Conservation (phyloP, 495 filamentous ascomycete genomes). For the Hypoxylon subgilvum region DNA sequence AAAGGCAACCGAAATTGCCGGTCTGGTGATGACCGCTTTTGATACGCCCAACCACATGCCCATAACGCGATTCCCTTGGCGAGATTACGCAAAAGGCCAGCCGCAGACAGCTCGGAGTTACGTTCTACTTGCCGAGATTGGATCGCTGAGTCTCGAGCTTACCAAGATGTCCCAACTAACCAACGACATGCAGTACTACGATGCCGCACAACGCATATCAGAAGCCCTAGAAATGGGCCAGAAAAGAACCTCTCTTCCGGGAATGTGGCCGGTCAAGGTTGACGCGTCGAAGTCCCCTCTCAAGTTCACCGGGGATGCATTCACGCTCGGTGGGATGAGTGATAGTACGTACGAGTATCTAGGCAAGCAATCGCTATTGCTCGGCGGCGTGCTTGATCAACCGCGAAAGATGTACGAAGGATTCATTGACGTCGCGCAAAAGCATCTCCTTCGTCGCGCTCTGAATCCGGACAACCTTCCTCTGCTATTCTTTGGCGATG, state of each 20-base stretch:
- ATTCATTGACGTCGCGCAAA: conserved; percentile 69
- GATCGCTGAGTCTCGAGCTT: conserved; percentile 81
- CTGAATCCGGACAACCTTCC: conserved; percentile 64
- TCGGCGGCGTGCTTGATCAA: conserved; percentile 76
- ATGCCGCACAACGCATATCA: conserved; percentile 81
- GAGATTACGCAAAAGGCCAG: conserved; percentile 48
- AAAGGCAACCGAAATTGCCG: conserved; percentile 78
- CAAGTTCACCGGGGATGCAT: conserved; percentile 46
- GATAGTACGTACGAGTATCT: conserved; percentile 89
- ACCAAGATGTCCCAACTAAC: conserved; percentile 84
- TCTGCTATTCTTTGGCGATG: conserved; percentile 66
- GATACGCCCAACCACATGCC: conserved; percentile 92
- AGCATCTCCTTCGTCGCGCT: conserved; percentile 71
- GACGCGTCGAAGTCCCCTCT: conserved; percentile 70
- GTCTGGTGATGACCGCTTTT: conserved; percentile 79
- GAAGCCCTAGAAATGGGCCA: conserved; percentile 75
- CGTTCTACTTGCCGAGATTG: conserved; percentile 64
- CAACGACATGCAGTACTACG: conserved; percentile 80
- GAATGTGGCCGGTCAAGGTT: conserved; percentile 76
- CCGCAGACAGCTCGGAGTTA: conserved; percentile 53
- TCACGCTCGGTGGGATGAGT: conserved; percentile 75
- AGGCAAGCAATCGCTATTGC: conserved; percentile 69
- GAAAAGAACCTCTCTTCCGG: conserved; percentile 68
- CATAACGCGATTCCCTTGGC: conserved; percentile 71
- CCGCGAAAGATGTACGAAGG: conserved; percentile 78